Percentiles rank a stretch among this genome's conserved stretches.
These are phyloP conservation scores for Mycena rebaudengoi DNA, from an alignment of 768 basidiomycete genomes.

Conservation along the genomic window DNA sequence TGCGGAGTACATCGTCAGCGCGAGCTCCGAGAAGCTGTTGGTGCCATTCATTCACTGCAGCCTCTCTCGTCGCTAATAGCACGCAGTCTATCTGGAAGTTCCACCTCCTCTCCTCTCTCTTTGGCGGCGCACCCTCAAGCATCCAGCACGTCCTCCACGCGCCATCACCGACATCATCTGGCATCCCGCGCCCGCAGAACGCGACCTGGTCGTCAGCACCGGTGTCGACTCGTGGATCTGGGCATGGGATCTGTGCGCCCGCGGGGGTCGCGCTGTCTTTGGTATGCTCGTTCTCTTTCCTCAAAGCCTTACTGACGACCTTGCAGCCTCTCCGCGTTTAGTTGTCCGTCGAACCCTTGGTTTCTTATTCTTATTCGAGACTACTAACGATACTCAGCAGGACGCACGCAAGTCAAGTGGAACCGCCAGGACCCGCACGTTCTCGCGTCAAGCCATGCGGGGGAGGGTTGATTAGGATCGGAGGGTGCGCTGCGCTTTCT, in stretches of 20 bases:
- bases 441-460: slow-evolving; percentile 89
- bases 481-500: too few relatives aligned
- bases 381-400: slow-evolving; percentile 53
- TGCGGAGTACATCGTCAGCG: slow-evolving; percentile 86
- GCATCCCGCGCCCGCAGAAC: slow-evolving; percentile 85
- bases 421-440: slow-evolving; percentile 87
- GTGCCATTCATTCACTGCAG: slow-evolving; percentile 33
- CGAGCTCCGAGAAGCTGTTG: slow-evolving; percentile 88
- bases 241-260: slow-evolving; percentile 86
- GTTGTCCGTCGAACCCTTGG: background rate
- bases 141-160: slow-evolving; percentile 88
- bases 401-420: slow-evolving; percentile 97
- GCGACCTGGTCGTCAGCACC: slow-evolving; percentile 87
- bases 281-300: slow-evolving; percentile 80
- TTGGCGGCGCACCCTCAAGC: slow-evolving; percentile 59
- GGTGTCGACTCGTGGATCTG: slow-evolving; percentile 93
- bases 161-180: slow-evolving; percentile 99
- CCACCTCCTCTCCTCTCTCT: slow-evolving; percentile 53
- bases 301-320: too few relatives aligned
- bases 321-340: too few relatives aligned
- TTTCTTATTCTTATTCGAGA: background rate
- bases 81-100: slow-evolving; percentile 98
- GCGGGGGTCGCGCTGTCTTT: slow-evolving; percentile 73
- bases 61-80: background rate
- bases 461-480: slow-evolving; percentile 94